These are phyloP conservation scores for Pleurotus salmoneostramineus DNA, from an alignment of 768 basidiomycete genomes.

Conservation along the genomic window DNA sequence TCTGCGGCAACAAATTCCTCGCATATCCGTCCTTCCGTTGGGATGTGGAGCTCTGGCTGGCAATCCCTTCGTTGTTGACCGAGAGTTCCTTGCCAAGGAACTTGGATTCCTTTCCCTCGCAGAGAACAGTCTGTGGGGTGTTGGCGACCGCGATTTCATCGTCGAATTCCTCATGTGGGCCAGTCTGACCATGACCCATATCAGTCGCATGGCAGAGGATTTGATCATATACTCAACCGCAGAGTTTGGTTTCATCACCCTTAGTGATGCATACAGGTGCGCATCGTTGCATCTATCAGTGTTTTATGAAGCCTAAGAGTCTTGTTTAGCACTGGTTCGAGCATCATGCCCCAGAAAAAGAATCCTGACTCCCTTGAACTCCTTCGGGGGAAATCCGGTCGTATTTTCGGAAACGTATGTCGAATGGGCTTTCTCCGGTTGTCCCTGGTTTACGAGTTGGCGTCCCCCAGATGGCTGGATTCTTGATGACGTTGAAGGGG, in stretches of 20 bases:
- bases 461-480: constrained; percentile 82
- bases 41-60: constrained; percentile 95
- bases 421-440: constrained; percentile 15
- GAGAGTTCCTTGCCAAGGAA: constrained; percentile 87
- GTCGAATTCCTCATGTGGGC: constrained; percentile 98
- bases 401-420: constrained; percentile 84
- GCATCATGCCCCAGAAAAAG: constrained; percentile 99
- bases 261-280: constrained; percentile 96
- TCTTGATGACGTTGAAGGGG: constrained; percentile 96
- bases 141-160: constrained; percentile 95
- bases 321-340: constrained; percentile 82
- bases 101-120: constrained; percentile 86
- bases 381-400: constrained; percentile 91
- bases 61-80: constrained; percentile 92
- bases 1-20: constrained; percentile 77
- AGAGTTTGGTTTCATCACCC: constrained; percentile 94
- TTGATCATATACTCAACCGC: constrained; percentile 94
- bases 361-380: constrained; percentile 97
- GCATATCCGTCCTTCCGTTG: constrained; percentile 90
- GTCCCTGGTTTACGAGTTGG: constrained; percentile 4
- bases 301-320: background rate
- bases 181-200: constrained; percentile 86
- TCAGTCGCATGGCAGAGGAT: constrained; percentile 95
- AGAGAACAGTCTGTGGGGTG: constrained; percentile 96
- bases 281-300: constrained; percentile 13